These are phyloP conservation scores for Rubroshorea leprosula DNA, from an alignment of 345 rosid species.

Conservation along the genomic window DNA sequence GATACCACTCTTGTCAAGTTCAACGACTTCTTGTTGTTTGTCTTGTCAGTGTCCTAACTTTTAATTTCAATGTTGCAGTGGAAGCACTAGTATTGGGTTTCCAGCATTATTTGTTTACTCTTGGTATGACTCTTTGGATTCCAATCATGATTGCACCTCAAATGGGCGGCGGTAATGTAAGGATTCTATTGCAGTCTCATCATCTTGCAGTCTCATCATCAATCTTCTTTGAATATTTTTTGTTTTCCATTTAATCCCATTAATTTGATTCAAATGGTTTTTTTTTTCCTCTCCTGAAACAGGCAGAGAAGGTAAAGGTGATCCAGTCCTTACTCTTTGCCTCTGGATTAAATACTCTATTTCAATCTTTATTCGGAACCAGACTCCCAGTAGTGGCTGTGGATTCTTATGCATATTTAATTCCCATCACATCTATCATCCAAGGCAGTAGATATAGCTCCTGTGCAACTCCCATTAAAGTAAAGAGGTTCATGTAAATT, in stretches of 20 bases:
- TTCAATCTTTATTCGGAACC: constrained; percentile 64
- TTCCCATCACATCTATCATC: constrained; percentile 46
- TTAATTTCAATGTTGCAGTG: constrained; percentile 29
- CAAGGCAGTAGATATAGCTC: constrained; percentile 26
- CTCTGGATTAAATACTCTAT: constrained; percentile 56
- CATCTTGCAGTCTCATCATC: no score
- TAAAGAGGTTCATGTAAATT: constrained; percentile 9
- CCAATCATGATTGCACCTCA: constrained; percentile 62
- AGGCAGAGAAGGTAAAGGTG: constrained; percentile 55
- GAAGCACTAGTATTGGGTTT: constrained; percentile 58
- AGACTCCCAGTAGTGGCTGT: constrained; percentile 50
- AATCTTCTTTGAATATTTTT: neutral
- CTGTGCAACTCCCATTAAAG: constrained; percentile 42
- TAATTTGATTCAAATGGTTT: no score
- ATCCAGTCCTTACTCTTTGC: constrained; percentile 53
- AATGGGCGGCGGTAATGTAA: constrained; percentile 72
- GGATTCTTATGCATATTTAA: constrained; percentile 45
- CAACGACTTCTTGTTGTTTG: neutral
- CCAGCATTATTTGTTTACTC: constrained; percentile 56
- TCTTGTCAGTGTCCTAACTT: neutral
- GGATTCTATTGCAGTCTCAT: constrained; percentile 7
- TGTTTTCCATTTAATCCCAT: neutral
- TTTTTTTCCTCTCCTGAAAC: neutral
- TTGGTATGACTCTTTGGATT: constrained; percentile 59
- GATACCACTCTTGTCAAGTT: neutral